Percentiles rank a stretch among this genome's conserved stretches.
Conservation (phyloP, 1,284 basidiomycete species). For the Cryptococcus sp. region DNA sequence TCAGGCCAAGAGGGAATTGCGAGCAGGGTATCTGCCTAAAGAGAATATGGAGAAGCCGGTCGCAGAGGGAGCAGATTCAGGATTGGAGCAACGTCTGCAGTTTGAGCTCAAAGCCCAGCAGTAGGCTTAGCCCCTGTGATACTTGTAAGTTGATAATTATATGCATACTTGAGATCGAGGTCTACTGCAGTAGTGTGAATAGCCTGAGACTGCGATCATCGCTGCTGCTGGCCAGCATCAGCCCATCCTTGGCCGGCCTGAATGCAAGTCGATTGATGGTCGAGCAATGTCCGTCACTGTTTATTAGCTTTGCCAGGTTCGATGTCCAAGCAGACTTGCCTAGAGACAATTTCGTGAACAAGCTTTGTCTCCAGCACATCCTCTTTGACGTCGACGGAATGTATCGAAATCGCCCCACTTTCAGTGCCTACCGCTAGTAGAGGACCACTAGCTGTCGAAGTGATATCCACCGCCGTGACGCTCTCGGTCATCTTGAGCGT, state of each 20-base stretch:
- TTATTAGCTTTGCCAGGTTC: neutral
- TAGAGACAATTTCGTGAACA: slow-evolving; percentile 12
- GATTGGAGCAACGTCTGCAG: neutral
- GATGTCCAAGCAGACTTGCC: slow-evolving; percentile 12
- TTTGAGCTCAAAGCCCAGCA: neutral
- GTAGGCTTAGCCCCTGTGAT: too few relatives aligned
- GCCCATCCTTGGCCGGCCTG: neutral
- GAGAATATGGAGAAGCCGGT: slow-evolving; percentile 43
- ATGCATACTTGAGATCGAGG: neutral
- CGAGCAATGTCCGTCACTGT: slow-evolving; percentile 41
- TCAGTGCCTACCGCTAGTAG: slow-evolving; percentile 49
- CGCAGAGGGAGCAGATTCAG: slow-evolving; percentile 43
- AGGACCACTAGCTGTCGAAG: slow-evolving; percentile 7
- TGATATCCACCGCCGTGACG: slow-evolving; percentile 44
- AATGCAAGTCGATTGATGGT: slow-evolving; percentile 46
- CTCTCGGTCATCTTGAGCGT: slow-evolving; percentile 45
- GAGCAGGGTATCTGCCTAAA: slow-evolving; percentile 47
- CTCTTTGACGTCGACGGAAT: slow-evolving; percentile 8
- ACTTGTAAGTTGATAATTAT: too few relatives aligned
- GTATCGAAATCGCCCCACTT: slow-evolving; percentile 40
- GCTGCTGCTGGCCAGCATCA: slow-evolving; percentile 47
- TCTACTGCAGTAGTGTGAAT: slow-evolving; percentile 9
- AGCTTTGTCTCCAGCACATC: slow-evolving; percentile 8
- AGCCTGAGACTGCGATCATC: slow-evolving; percentile 49
- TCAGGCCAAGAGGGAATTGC: slow-evolving; percentile 41